A percentile compares a stretch with the other conserved stretches of the same genome.
Conservation (phyloP, 352 stramenopile species). For the Blastocystis sp. region DNA sequence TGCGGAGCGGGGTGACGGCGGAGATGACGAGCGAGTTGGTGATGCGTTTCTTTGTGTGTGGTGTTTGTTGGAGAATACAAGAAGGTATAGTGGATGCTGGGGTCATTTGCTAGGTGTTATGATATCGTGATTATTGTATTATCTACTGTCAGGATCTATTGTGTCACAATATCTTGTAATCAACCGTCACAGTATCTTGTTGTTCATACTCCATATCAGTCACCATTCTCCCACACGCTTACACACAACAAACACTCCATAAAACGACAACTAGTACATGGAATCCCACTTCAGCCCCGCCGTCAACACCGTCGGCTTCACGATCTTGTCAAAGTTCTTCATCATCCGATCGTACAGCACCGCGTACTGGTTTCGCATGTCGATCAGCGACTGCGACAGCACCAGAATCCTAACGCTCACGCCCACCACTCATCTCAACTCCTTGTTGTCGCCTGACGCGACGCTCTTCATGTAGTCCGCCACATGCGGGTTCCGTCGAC, state of each 20-base stretch:
- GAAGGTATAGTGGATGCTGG: no score
- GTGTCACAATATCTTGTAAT: no score
- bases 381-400: slow-evolving; percentile 38
- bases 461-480: slow-evolving; percentile 37
- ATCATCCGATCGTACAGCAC: slow-evolving; percentile 43
- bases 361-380: slow-evolving; percentile 52
- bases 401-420: slow-evolving; percentile 19
- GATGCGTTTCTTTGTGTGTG: background rate
- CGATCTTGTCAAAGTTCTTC: slow-evolving; percentile 57
- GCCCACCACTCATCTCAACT: background rate
- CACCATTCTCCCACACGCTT: no score
- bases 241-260: background rate
- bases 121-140: no score
- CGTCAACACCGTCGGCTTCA: background rate
- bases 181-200: no score
- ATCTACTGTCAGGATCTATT: no score
- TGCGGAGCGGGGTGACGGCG: background rate
- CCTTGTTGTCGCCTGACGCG: slow-evolving; percentile 10
- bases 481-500: slow-evolving; percentile 29
- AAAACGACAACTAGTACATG: slow-evolving; percentile 50
- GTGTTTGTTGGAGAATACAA: no score
- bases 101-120: no score
- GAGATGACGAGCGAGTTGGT: background rate
- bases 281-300: slow-evolving; percentile 46
- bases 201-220: no score